A percentile compares a stretch with the other conserved stretches of the same genome.
Evolutionary conservation across 2,329 filamentous ascomycete species (phyloP).

Genomic region (Leptographium wingfieldii): DNA sequence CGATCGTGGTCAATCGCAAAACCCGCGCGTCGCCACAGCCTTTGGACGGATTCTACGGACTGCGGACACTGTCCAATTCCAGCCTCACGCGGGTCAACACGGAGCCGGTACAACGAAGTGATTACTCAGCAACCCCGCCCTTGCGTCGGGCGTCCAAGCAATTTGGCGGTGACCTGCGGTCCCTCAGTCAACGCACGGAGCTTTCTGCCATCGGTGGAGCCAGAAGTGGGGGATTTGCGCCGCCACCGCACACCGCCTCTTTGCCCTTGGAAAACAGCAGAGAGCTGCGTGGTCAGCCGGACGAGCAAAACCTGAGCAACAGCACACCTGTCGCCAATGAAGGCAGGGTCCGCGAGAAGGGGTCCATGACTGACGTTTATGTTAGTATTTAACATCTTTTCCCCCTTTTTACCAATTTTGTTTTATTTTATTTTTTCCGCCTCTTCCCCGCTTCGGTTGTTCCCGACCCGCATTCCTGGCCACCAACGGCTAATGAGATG

Average conservation of each 20-base stretch:
- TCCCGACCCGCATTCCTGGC: neutral
- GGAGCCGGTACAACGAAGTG: slow-evolving; percentile 33
- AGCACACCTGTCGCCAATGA: slow-evolving; percentile 61
- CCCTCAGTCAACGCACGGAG: slow-evolving; percentile 42
- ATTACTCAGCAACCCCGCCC: slow-evolving; percentile 45
- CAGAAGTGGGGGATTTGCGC: neutral
- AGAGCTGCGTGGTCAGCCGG: neutral
- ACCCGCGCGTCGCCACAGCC: slow-evolving; percentile 5
- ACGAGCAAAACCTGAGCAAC: neutral
- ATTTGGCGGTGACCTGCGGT: slow-evolving; percentile 66
- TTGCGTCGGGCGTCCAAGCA: slow-evolving; percentile 56
- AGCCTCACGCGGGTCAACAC: slow-evolving; percentile 38
- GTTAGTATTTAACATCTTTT: slow-evolving; percentile 45
- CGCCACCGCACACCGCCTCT: slow-evolving; percentile 12
- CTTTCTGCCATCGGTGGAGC: neutral
- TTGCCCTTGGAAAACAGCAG: slow-evolving; percentile 10
- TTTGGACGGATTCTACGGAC: neutral
- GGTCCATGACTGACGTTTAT: slow-evolving; percentile 78
- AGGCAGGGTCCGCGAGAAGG: slow-evolving; percentile 70
- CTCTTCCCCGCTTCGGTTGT: neutral
- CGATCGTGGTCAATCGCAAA: neutral
- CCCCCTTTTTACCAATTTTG: neutral
- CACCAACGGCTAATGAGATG: slow-evolving; percentile 1
- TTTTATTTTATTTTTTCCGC: neutral
- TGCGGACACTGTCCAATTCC: slow-evolving; percentile 39